Percentiles rank a stretch among this genome's conserved stretches.
Conservation (phyloP, 2,329 filamentous ascomycete species). For the Cladosporium sp. region DNA sequence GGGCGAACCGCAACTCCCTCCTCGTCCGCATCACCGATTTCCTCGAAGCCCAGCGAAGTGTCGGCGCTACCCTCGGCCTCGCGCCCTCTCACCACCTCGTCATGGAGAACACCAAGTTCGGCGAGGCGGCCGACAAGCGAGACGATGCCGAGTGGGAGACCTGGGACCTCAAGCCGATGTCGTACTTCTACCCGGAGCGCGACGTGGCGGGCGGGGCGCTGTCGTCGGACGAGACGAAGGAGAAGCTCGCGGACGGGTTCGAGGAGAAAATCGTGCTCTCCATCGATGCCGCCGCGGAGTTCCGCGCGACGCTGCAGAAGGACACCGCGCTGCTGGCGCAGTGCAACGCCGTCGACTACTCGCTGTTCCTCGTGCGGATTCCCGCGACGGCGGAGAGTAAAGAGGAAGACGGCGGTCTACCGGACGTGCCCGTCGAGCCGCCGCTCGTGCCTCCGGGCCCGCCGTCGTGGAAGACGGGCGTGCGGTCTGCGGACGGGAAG, state of each 20-base stretch:
- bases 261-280: slow-evolving; percentile 58
- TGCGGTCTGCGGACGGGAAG: slow-evolving; percentile 55
- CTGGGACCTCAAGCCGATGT: slow-evolving; percentile 67
- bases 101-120: slow-evolving; percentile 69
- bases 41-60: slow-evolving; percentile 49
- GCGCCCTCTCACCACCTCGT: slow-evolving; percentile 67
- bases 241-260: slow-evolving; percentile 61
- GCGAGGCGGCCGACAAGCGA: slow-evolving; percentile 41
- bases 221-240: slow-evolving; percentile 58
- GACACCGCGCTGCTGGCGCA: slow-evolving; percentile 60
- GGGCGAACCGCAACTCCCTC: slow-evolving; percentile 51
- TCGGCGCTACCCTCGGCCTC: slow-evolving; percentile 55
- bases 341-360: slow-evolving; percentile 67
- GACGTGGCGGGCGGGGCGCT: slow-evolving; percentile 61
- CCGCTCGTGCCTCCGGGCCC: slow-evolving; percentile 26
- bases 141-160: slow-evolving; percentile 55
- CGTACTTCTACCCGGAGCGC: slow-evolving; percentile 70
- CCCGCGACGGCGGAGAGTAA: slow-evolving; percentile 27
- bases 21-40: slow-evolving; percentile 68
- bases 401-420: slow-evolving; percentile 22
- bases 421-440: slow-evolving; percentile 30
- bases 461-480: slow-evolving; percentile 54
- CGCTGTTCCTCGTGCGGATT: slow-evolving; percentile 61
- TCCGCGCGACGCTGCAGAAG: slow-evolving; percentile 50
- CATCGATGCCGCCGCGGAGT: slow-evolving; percentile 48